Evolutionary conservation across 2,329 filamentous ascomycete species (phyloP).

Genomic region (Claviceps capensis): DNA sequence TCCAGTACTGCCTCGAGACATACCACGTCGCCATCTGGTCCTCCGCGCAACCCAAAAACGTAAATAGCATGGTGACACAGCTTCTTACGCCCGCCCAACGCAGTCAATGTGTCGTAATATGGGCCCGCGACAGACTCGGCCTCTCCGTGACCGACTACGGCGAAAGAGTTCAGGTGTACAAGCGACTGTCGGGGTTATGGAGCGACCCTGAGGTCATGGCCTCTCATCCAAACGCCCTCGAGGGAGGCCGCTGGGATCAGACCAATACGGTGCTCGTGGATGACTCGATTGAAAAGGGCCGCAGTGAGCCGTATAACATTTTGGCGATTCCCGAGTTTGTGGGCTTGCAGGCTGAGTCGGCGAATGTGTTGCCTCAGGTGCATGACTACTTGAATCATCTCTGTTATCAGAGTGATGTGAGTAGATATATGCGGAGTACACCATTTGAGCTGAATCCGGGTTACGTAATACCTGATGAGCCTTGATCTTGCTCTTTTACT

Average conservation of each 20-base stretch:
- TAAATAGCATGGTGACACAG: constrained; percentile 49
- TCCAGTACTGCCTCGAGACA: constrained; percentile 58
- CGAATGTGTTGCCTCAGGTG: constrained; percentile 39
- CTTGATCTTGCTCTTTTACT: background rate
- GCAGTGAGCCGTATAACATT: constrained; percentile 71
- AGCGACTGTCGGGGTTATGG: constrained; percentile 68
- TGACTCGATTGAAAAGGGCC: constrained; percentile 68
- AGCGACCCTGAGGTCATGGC: constrained; percentile 26
- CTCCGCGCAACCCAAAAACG: constrained; percentile 63
- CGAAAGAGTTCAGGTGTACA: constrained; percentile 73
- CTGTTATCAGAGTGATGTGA: constrained; percentile 44
- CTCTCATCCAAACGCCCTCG: constrained; percentile 28
- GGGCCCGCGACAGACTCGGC: constrained; percentile 66
- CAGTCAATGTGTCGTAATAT: constrained; percentile 49
- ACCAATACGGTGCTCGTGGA: constrained; percentile 83
- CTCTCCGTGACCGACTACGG: constrained; percentile 52
- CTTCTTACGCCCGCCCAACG: constrained; percentile 46
- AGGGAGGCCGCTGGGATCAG: constrained; percentile 53
- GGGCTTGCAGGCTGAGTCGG: constrained; percentile 27
- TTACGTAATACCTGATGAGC: constrained; percentile 10
- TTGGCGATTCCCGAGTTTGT: constrained; percentile 68
- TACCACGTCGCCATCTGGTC: constrained; percentile 87
- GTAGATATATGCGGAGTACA: constrained; percentile 38
- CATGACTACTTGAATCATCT: constrained; percentile 48
- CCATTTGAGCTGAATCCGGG: constrained; percentile 31